phyloP scores from a whole-genome alignment of 768 basidiomycete species.

The Pholiota molesta region DNA sequence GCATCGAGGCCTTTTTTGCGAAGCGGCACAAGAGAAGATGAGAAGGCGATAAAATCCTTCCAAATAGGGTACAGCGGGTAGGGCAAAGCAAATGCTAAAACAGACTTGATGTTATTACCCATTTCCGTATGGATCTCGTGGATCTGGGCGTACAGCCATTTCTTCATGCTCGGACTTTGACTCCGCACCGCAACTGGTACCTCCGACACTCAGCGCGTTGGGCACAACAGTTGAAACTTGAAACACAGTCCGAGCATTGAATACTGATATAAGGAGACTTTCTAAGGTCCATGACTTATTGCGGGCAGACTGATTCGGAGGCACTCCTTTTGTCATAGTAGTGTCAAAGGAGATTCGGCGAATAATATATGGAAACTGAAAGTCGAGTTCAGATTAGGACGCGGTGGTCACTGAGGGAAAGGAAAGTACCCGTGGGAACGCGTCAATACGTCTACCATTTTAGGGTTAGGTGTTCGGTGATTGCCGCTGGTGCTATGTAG shows the following conservation, averaged over 20 bases:
- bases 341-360: not conserved
- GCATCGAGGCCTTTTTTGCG: slow-evolving; percentile 19
- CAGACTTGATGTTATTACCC: not conserved
- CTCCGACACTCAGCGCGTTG: not conserved
- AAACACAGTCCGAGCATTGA: not conserved
- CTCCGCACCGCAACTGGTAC: not conserved
- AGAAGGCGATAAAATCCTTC: slow-evolving; percentile 21
- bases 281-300: not conserved
- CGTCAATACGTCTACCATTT: not conserved
- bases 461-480: slow-evolving; percentile 40
- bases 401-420: not conserved
- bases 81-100: slow-evolving; percentile 15
- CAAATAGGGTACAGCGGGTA: slow-evolving; percentile 18
- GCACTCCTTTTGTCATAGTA: not conserved
- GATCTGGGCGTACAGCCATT: not conserved
- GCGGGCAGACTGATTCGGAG: not conserved
- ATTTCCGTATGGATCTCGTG: not conserved
- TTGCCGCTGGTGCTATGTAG: slow-evolving; percentile 42
- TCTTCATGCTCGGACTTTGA: not conserved
- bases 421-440: slow-evolving; percentile 12
- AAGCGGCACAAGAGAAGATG: slow-evolving; percentile 25
- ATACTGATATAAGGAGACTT: not conserved
- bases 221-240: not conserved
- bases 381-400: slow-evolving; percentile 12
- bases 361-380: not conserved